Percentiles rank a stretch among this genome's conserved stretches.
These are phyloP conservation scores for Pseudogymnoascus sp. DNA, from an alignment of 2,329 filamentous ascomycete genomes.

Conservation along the genomic window DNA sequence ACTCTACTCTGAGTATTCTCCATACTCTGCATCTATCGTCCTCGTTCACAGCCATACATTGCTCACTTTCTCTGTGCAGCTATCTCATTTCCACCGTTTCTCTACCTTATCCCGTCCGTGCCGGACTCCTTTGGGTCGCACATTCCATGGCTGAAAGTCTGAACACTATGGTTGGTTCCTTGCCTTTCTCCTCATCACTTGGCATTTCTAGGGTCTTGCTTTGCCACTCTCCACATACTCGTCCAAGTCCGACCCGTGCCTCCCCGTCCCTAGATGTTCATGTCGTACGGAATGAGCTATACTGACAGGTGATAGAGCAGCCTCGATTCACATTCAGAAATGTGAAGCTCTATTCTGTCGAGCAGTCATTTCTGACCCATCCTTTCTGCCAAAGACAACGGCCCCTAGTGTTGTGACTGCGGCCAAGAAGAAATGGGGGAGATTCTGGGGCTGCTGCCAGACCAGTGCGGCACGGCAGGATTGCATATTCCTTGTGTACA, in stretches of 20 bases:
- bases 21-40: neutral
- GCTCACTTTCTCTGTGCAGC: neutral
- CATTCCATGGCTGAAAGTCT: neutral
- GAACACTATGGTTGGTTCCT: neutral
- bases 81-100: neutral
- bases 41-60: neutral
- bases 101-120: neutral
- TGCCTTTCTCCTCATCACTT: constrained; percentile 1
- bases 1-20: neutral
- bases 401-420: neutral
- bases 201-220: neutral
- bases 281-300: neutral
- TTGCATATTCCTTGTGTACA: neutral
- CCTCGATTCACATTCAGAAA: neutral
- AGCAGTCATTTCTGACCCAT: neutral
- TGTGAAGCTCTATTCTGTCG: neutral
- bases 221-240: neutral
- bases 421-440: neutral
- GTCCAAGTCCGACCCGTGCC: neutral
- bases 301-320: neutral
- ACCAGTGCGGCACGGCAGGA: neutral
- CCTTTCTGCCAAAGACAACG: neutral
- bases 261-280: neutral
- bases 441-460: neutral
- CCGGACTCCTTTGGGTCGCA: neutral